Base-by-base conservation (phyloP, 805 yeast species). In the Dipodascus geniculatus region DNA sequence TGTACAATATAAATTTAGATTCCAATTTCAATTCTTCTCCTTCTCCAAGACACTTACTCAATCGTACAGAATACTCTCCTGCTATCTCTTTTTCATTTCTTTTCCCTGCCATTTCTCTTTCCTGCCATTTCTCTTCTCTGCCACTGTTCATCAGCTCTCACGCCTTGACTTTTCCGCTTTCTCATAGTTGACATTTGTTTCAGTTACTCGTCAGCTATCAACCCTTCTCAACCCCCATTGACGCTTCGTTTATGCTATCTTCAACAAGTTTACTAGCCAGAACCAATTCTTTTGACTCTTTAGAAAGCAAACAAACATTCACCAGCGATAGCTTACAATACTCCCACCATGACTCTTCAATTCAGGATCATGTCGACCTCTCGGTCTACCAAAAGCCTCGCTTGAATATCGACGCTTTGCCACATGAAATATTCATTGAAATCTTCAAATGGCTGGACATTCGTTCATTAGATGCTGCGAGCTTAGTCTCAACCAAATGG, bases 401-500 rank as follows among this genome's bases (percentile, higher is more conserved):
- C 28, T 14, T 14, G 8, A 22, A 54, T 16, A 50, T 55, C 14
- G 53, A 47, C 16, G 31, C 35, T 16, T 55, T 61, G 38, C 66
- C 67, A 1, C 54, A 56, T 1, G 68, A 64, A 54, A 50, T 64
- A 4, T 51, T 59, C 48, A 54, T 60, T n/a, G 50, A 51, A 51
- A 54, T 64, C 33, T 63, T 64, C 51, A 51, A 57, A 38, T 51
- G 53, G 33, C 56, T 63, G 33, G 56, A 58, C 22, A 60, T 61
- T n/a, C 54, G 51, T 2, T 58, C 56, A 42, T 56, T 67, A 35
- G 69, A 63, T 51, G 49, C 49, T 2, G 60, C 54, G 11, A 48
- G 56, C 2, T 51, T 59, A 38, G 70, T 66, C 17, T 66, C 69
- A 56, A 52, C 55, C 6, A 50, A 49, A 14, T 67, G 70, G 70